Conservation (phyloP, 2,329 filamentous ascomycete genomes). For the Erysiphe neolycopersici region DNA sequence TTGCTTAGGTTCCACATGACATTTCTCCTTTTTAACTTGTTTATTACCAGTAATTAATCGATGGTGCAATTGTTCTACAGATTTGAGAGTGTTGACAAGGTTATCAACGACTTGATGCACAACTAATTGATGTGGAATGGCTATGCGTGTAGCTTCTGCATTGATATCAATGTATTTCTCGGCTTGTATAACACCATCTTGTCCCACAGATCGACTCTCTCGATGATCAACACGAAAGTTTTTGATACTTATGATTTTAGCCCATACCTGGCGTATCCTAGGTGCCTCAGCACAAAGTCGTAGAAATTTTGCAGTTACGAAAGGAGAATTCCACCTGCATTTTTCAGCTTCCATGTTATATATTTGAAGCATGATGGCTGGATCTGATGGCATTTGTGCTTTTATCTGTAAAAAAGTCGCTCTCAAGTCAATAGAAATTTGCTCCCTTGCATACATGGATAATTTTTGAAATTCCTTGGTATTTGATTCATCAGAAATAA, state of each 20-base stretch:
- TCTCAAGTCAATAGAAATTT: slow-evolving; percentile 61
- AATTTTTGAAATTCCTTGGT: slow-evolving; percentile 8
- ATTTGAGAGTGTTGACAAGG: slow-evolving; percentile 63
- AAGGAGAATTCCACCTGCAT: slow-evolving; percentile 70
- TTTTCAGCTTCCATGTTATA: slow-evolving; percentile 60
- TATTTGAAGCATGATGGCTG: slow-evolving; percentile 73
- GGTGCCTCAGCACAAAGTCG: slow-evolving; percentile 77
- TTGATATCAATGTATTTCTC: slow-evolving; percentile 66
- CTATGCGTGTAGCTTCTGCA: slow-evolving; percentile 63
- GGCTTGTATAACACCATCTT: slow-evolving; percentile 29
- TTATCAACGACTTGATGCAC: slow-evolving; percentile 88
- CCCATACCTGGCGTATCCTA: slow-evolving; percentile 61
- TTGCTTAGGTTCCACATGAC: slow-evolving; percentile 59
- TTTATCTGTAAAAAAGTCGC: slow-evolving; percentile 66
- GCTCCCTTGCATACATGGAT: slow-evolving; percentile 22
- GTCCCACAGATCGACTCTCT: slow-evolving; percentile 42
- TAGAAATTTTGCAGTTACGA: slow-evolving; percentile 47
- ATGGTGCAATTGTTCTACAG: slow-evolving; percentile 73
- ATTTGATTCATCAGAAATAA: slow-evolving; percentile 7
- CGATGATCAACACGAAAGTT: slow-evolving; percentile 55
- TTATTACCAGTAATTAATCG: slow-evolving; percentile 70
- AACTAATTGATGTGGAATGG: slow-evolving; percentile 73
- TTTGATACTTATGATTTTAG: slow-evolving; percentile 62
- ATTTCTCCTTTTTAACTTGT: slow-evolving; percentile 68
- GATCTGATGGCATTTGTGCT: slow-evolving; percentile 65